These are phyloP conservation scores for Boletus rubroflammeus DNA, from an alignment of 768 basidiomycete species.

Conservation along the genomic window DNA sequence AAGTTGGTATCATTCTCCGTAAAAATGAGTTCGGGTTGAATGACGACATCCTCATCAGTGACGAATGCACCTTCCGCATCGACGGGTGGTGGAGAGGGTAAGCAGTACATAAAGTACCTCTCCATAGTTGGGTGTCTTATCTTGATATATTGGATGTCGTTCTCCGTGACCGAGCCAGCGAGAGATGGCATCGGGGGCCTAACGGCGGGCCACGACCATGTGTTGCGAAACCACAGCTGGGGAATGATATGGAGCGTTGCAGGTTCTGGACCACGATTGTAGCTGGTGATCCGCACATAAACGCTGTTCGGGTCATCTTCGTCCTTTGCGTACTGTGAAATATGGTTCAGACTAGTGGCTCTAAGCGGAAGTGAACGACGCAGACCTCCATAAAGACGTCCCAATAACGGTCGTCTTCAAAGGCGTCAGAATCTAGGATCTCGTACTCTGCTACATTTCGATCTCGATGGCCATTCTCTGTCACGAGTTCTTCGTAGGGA, in stretches of 20 bases:
- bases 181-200: conserved; percentile 65
- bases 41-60: conserved; percentile 56
- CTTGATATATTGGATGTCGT: conserved; percentile 57
- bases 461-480: conserved; percentile 76
- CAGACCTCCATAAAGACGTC: conserved; percentile 95
- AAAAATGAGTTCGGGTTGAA: conserved; percentile 82
- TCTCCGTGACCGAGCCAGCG: conserved; percentile 45
- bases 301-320: conserved; percentile 85
- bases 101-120: conserved; percentile 79
- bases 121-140: conserved; percentile 73
- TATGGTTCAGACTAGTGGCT: conserved; percentile 1
- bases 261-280: conserved; percentile 94
- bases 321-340: conserved; percentile 88
- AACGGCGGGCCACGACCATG: conserved; percentile 89
- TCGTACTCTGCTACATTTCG: conserved; percentile 91
- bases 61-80: conserved; percentile 62
- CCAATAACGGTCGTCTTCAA: conserved; percentile 95
- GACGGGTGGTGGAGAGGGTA: conserved; percentile 90
- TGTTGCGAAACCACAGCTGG: conserved; percentile 96
- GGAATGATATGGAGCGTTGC: conserved; percentile 94
- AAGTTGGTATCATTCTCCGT: conserved; percentile 99
- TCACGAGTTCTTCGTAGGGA: conserved; percentile 92
- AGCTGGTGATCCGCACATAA: conserved; percentile 91
- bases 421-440: conserved; percentile 86
- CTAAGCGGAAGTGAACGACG: conserved; percentile 10